Evolutionary conservation across 2,329 filamentous ascomycete genomes (phyloP).

Genomic region (Fusarium robinianum): DNA sequence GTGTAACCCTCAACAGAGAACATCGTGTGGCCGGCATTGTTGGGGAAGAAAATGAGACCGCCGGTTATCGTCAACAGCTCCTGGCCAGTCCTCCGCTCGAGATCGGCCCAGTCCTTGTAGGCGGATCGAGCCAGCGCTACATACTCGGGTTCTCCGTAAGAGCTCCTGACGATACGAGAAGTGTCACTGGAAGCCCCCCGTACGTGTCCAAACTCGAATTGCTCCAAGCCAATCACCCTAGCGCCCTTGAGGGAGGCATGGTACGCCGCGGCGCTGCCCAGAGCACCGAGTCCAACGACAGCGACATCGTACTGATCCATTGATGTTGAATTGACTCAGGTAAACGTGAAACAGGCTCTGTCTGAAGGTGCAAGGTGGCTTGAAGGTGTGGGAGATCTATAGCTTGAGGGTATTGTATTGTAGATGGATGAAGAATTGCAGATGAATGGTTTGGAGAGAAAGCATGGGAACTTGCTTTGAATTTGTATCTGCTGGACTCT

Average conservation of each 20-base stretch:
- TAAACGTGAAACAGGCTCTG: too few relatives aligned
- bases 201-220: constrained; percentile 34
- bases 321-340: too few relatives aligned
- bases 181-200: constrained; percentile 35
- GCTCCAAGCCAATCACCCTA: constrained; percentile 32
- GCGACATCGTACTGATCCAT: constrained; percentile 10
- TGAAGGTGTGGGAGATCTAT: too few relatives aligned
- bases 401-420: too few relatives aligned
- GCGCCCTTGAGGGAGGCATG: constrained; percentile 28
- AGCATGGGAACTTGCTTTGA: too few relatives aligned
- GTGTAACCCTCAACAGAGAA: too few relatives aligned
- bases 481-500: too few relatives aligned
- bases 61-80: not conserved
- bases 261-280: constrained; percentile 26
- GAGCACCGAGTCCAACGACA: constrained; percentile 8
- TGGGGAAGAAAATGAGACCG: not conserved
- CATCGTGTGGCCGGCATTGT: not conserved
- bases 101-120: constrained; percentile 31
- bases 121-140: constrained; percentile 29
- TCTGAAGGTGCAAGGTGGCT: too few relatives aligned
- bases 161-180: constrained; percentile 31
- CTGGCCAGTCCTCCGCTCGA: not conserved
- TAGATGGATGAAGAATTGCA: too few relatives aligned
- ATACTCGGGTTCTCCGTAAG: constrained; percentile 30
- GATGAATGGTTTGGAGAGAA: too few relatives aligned